A percentile compares a stretch with the other conserved stretches of the same genome.
These are phyloP conservation scores for Mortierella sp. DNA, from an alignment of 371 early-diverging fungal species.

Conservation along the genomic window DNA sequence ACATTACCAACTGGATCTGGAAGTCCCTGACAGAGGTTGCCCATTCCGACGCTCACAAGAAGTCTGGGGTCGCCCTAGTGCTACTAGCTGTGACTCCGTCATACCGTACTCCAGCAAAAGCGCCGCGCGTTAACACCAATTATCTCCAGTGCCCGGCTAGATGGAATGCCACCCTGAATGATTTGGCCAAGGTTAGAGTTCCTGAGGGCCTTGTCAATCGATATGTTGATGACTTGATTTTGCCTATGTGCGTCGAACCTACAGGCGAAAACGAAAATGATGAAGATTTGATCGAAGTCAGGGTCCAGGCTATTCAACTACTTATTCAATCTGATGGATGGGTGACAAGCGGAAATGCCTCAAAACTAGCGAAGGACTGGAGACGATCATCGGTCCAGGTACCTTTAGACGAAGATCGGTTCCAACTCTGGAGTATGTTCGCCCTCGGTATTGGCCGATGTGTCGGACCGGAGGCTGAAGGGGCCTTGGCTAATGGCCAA, in stretches of 20 bases:
- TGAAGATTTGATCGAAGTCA: constrained; percentile 24
- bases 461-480: constrained; percentile 30
- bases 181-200: constrained; percentile 21
- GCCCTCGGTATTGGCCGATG: constrained; percentile 21
- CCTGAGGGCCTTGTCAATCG: constrained; percentile 28
- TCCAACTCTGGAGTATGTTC: constrained; percentile 18
- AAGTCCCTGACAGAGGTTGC: constrained; percentile 16
- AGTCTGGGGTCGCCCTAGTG: constrained; percentile 28
- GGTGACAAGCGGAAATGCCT: constrained; percentile 32
- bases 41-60: constrained; percentile 22
- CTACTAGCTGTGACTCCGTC: constrained; percentile 34
- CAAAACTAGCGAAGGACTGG: constrained; percentile 33
- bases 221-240: constrained; percentile 36
- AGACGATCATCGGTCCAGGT: constrained; percentile 17
- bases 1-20: constrained; percentile 35
- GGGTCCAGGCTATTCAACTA: constrained; percentile 23
- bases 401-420: constrained; percentile 18
- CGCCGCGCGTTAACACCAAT: not conserved
- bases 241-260: constrained; percentile 30
- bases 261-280: constrained; percentile 19
- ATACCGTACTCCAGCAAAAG: not conserved
- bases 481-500: constrained; percentile 18
- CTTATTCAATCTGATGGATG: constrained; percentile 17
- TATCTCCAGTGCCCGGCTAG: not conserved
- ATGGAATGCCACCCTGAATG: constrained; percentile 21